A percentile compares a stretch with the other conserved stretches of the same genome.
Conservation (phyloP, 1,284 basidiomycete species). For the Sporisorium iseilematis-ciliati region DNA sequence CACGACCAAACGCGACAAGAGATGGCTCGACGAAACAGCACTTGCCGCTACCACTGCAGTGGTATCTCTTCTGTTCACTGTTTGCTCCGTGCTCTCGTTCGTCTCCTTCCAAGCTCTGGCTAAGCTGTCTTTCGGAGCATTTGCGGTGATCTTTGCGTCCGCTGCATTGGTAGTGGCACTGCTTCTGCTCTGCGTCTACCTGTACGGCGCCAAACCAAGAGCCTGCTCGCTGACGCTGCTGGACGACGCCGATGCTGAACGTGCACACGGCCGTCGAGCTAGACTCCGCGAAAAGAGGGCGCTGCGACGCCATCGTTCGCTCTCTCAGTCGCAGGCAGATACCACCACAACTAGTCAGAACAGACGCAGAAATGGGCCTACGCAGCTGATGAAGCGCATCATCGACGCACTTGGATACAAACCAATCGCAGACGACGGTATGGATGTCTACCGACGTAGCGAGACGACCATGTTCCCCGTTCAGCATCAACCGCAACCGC, state of each 20-base stretch:
- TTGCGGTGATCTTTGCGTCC: slow-evolving; percentile 42
- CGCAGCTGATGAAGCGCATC: slow-evolving; percentile 10
- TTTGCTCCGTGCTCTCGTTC: slow-evolving; percentile 27
- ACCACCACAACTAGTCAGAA: slow-evolving; percentile 1
- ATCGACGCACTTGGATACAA: slow-evolving; percentile 30
- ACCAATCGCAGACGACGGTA: slow-evolving; percentile 18
- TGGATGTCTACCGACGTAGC: slow-evolving; percentile 15
- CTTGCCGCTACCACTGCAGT: slow-evolving; percentile 25
- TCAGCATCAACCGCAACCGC: neutral
- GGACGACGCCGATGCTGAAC: slow-evolving; percentile 23
- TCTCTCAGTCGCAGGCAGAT: slow-evolving; percentile 15
- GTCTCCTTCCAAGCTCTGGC: slow-evolving; percentile 14
- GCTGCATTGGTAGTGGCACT: slow-evolving; percentile 16
- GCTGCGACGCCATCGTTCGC: slow-evolving; percentile 12
- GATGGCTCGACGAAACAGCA: slow-evolving; percentile 42
- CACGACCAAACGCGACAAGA: slow-evolving; percentile 27
- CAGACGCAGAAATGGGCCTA: slow-evolving; percentile 7
- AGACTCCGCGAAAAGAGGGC: slow-evolving; percentile 21
- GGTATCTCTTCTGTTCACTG: slow-evolving; percentile 24
- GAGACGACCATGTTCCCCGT: neutral
- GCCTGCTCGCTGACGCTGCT: slow-evolving; percentile 21
- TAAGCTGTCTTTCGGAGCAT: slow-evolving; percentile 27
- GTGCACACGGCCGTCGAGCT: slow-evolving; percentile 23
- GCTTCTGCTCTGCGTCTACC: slow-evolving; percentile 28
- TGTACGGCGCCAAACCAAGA: slow-evolving; percentile 36